Evolutionary conservation across 306 rosid genomes (phyloP), one percentile per base, ranked within the genome.

Genomic region (Clitoria ternatea): DNA sequence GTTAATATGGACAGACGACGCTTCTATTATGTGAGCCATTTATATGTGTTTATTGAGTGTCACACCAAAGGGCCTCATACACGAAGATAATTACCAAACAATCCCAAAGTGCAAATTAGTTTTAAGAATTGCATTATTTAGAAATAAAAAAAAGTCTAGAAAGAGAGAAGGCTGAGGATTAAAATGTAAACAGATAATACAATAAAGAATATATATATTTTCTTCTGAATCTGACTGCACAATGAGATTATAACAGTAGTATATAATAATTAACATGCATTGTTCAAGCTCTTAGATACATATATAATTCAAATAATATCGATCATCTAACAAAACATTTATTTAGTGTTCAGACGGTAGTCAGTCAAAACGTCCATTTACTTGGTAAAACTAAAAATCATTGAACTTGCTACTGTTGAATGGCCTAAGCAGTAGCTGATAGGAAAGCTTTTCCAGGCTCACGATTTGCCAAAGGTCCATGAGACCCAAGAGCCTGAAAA

Each of bases 401-500:
- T 15, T 4, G 59, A 52, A 55, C 20, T 20, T 39, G 44, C 62
- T 10, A 13, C 22, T 17, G 26, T 24, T 27, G 33, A 55, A 72
- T 11, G 72, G 39, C 42, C 61, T 83, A 79, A 68, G 78, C 86
- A 53, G 72, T 75, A 36, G 86, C 85, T 8, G 79, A 24, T 9
- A 87, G 75, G 64, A 92, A 89, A 35, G 96, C 97, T 73, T 73
- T 80, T 55, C 96, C 94, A 13, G 97, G 97, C 29, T 54, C 30
- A 32, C 96, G 97, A 32, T 53, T 50, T 0, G 97, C 86, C 73
- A 87, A 78, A 65, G 85, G 88, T 61, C 94, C 97, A 66, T 92
- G 96, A 80, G 96, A 82, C 24, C 97, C 97, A 76, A 89, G 89
- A 69, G 84, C 85, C 90, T 90, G 81, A 82, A 82, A 62, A 12